A percentile compares a stretch with the other conserved stretches of the same genome.
phyloP scores from a whole-genome alignment of 306 rosid species.

The barrel medic (Medicago truncatula) region DNA sequence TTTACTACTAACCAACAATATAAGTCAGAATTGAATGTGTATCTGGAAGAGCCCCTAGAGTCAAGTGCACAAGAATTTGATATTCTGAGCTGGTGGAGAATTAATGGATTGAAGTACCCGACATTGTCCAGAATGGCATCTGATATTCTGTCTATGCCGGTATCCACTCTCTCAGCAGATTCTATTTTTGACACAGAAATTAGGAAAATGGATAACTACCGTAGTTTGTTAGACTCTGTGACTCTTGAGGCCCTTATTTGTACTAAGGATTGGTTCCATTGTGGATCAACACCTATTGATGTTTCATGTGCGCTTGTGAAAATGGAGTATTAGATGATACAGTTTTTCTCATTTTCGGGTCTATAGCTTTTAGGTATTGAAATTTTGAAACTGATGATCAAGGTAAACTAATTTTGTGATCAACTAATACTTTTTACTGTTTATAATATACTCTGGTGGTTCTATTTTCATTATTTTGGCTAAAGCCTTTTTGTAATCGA shows the following conservation, averaged over 20 bases:
- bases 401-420: slow-evolving; percentile 32
- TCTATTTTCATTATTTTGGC: slow-evolving; percentile 14
- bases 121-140: slow-evolving; percentile 83
- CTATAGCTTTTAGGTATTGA: slow-evolving; percentile 41
- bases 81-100: slow-evolving; percentile 83
- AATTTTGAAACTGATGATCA: slow-evolving; percentile 32
- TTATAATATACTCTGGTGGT: slow-evolving; percentile 37
- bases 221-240: slow-evolving; percentile 60
- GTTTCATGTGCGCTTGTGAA: slow-evolving; percentile 58
- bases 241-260: slow-evolving; percentile 87
- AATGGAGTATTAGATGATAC: slow-evolving; percentile 50
- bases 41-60: slow-evolving; percentile 75
- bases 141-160: slow-evolving; percentile 78
- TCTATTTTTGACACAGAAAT: slow-evolving; percentile 69
- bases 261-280: slow-evolving; percentile 80
- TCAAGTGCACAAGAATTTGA: slow-evolving; percentile 66
- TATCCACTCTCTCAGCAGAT: slow-evolving; percentile 71
- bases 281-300: slow-evolving; percentile 53
- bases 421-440: slow-evolving; percentile 31
- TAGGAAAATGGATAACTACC: slow-evolving; percentile 68
- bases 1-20: slow-evolving; percentile 56
- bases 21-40: slow-evolving; percentile 78
- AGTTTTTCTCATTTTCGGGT: slow-evolving; percentile 33
- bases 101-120: slow-evolving; percentile 64
- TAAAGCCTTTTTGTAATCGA: slow-evolving; percentile 2